phyloP scores from a whole-genome alignment of 768 basidiomycete species.

The Leccinum broughii region DNA sequence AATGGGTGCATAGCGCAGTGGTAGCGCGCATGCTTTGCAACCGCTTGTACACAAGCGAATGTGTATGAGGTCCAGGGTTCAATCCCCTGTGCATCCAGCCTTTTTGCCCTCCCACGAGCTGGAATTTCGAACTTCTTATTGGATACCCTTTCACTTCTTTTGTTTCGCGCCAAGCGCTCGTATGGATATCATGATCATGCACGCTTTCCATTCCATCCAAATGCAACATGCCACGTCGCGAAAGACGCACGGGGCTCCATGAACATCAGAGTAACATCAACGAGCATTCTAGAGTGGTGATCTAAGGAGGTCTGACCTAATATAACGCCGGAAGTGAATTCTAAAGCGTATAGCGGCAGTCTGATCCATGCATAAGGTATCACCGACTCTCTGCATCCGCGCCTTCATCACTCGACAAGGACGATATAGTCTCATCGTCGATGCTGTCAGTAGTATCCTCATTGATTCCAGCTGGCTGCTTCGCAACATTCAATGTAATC shows the following conservation, averaged over 20 bases:
- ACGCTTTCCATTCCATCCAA: background rate
- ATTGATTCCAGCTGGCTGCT: constrained; percentile 5
- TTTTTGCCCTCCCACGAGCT: constrained; percentile 6
- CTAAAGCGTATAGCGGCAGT: constrained; percentile 2
- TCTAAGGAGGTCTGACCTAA: constrained; percentile 7
- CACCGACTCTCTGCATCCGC: constrained; percentile 7
- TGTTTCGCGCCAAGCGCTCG: background rate
- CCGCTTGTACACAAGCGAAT: constrained; percentile 8
- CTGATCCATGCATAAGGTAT: background rate
- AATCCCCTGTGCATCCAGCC: constrained; percentile 40
- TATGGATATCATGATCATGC: background rate
- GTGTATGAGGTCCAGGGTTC: constrained; percentile 44
- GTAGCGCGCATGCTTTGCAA: constrained; percentile 44
- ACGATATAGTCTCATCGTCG: background rate
- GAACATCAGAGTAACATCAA: background rate
- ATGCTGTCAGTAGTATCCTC: background rate
- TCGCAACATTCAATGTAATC: background rate
- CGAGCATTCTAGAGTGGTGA: background rate
- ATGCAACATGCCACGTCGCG: background rate
- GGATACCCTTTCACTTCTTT: background rate
- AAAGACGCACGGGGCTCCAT: background rate
- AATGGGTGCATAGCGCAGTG: constrained; percentile 29
- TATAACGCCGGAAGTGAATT: constrained; percentile 14
- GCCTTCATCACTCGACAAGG: background rate
- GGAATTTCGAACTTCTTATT: background rate